Conservation (phyloP, 768 basidiomycete genomes). For the Russula sp. region DNA sequence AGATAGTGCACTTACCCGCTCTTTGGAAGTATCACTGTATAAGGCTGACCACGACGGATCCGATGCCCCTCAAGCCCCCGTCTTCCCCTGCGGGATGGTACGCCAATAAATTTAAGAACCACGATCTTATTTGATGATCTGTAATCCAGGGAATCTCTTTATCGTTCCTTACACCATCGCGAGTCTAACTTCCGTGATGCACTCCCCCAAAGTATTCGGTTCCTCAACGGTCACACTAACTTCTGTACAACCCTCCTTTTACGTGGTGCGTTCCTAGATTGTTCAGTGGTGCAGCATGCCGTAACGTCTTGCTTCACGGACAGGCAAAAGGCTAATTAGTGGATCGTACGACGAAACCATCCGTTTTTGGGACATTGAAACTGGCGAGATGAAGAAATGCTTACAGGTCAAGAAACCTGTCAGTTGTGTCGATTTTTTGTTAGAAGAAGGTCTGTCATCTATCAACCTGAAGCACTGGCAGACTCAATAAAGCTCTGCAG, state of each 20-base stretch:
- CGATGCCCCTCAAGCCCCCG: slow-evolving; percentile 57
- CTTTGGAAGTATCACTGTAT: slow-evolving; percentile 77
- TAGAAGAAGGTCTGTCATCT: slow-evolving; percentile 57
- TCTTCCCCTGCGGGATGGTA: slow-evolving; percentile 67
- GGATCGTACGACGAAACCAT: slow-evolving; percentile 92
- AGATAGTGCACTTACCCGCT: slow-evolving; percentile 52
- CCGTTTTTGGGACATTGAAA: slow-evolving; percentile 82
- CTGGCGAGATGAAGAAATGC: slow-evolving; percentile 64
- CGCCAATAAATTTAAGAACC: slow-evolving; percentile 27
- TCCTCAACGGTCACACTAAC: slow-evolving; percentile 79
- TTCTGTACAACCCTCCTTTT: slow-evolving; percentile 81
- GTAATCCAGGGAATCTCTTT: slow-evolving; percentile 52
- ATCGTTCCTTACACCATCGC: slow-evolving; percentile 75
- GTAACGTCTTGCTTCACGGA: not conserved
- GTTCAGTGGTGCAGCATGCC: not conserved
- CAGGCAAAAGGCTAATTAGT: slow-evolving; percentile 74
- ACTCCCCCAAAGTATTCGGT: slow-evolving; percentile 67
- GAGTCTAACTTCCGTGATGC: slow-evolving; percentile 78
- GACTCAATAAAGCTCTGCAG: slow-evolving; percentile 31
- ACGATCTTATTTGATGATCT: not conserved
- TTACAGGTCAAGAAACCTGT: slow-evolving; percentile 84
- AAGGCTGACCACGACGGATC: slow-evolving; percentile 66
- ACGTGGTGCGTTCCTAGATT: slow-evolving; percentile 35
- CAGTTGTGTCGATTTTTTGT: slow-evolving; percentile 81
- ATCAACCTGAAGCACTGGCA: not conserved